A percentile compares a stretch with the other conserved stretches of the same genome.
Conservation (phyloP, 179 eudicot species). For the Beta macrorhiza region DNA sequence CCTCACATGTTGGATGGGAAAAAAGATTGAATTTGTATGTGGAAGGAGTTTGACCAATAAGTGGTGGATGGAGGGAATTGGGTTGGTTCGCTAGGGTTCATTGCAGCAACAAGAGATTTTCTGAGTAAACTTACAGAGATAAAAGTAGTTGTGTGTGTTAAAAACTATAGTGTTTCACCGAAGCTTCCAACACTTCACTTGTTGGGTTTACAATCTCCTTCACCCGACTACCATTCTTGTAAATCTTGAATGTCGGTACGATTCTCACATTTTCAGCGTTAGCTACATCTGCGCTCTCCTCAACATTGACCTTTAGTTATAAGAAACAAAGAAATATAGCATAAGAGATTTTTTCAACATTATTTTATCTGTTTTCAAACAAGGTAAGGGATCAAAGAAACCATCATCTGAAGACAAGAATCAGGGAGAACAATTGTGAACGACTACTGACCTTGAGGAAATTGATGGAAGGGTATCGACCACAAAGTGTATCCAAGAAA, state of each 20-base stretch:
- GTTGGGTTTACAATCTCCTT: slow-evolving; percentile 81
- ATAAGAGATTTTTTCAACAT: not conserved
- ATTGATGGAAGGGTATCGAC: slow-evolving; percentile 65
- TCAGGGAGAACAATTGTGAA: not conserved
- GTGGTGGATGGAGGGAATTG: not conserved
- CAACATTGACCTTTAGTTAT: slow-evolving; percentile 61
- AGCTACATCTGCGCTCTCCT: slow-evolving; percentile 52
- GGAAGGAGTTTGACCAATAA: slow-evolving; percentile 21
- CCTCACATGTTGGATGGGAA: slow-evolving; percentile 3
- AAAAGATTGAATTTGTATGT: slow-evolving; percentile 7
- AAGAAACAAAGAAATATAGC: not conserved
- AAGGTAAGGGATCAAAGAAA: not conserved
- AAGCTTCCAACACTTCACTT: slow-evolving; percentile 68
- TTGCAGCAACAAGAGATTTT: slow-evolving; percentile 21
- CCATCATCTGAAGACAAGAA: not conserved
- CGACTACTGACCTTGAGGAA: slow-evolving; percentile 61
- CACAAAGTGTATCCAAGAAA: slow-evolving; percentile 55
- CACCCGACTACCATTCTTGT: slow-evolving; percentile 64
- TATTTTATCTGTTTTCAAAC: not conserved
- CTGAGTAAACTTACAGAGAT: slow-evolving; percentile 14
- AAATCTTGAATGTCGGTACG: slow-evolving; percentile 80
- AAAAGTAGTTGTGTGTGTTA: slow-evolving; percentile 22
- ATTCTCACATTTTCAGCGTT: slow-evolving; percentile 60
- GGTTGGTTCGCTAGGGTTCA: not conserved
- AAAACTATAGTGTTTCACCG: slow-evolving; percentile 76